A percentile compares a stretch with the other conserved stretches of the same genome.
phyloP scores from a whole-genome alignment of 257 asterid genomes.

The Rhazya stricta region DNA sequence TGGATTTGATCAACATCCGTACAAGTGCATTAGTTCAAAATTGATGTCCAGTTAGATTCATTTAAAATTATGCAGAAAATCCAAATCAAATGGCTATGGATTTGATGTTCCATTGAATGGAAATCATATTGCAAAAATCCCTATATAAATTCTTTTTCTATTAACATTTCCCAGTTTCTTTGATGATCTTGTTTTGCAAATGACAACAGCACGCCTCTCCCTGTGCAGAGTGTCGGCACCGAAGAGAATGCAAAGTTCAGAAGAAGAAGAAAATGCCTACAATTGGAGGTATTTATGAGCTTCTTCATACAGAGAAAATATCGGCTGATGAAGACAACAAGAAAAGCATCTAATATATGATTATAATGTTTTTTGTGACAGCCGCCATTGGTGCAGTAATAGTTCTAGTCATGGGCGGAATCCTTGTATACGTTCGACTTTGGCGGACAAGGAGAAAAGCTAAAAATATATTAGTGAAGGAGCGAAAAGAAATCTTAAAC shows the following conservation, averaged over 20 bases:
- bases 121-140: too few relatives aligned
- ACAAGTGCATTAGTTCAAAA: too few relatives aligned
- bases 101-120: too few relatives aligned
- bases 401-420: constrained; percentile 35
- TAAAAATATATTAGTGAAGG: constrained; percentile 31
- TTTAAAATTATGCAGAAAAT: too few relatives aligned
- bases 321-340: too few relatives aligned
- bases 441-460: constrained; percentile 15
- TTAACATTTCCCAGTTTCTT: too few relatives aligned
- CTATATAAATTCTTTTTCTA: too few relatives aligned
- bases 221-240: constrained; percentile 45
- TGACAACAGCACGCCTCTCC: neutral
- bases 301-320: neutral
- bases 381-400: constrained; percentile 34
- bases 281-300: constrained; percentile 30
- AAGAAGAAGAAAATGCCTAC: constrained; percentile 31
- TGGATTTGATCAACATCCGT: too few relatives aligned
- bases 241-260: constrained; percentile 44
- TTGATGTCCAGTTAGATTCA: too few relatives aligned
- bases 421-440: constrained; percentile 33
- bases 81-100: too few relatives aligned
- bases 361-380: constrained; percentile 21
- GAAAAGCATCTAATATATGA: neutral
- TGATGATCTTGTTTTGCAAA: neutral
- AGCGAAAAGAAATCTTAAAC: constrained; percentile 50